phyloP scores from a whole-genome alignment of 2,329 filamentous ascomycete species.

The Hypoxylon sp. region DNA sequence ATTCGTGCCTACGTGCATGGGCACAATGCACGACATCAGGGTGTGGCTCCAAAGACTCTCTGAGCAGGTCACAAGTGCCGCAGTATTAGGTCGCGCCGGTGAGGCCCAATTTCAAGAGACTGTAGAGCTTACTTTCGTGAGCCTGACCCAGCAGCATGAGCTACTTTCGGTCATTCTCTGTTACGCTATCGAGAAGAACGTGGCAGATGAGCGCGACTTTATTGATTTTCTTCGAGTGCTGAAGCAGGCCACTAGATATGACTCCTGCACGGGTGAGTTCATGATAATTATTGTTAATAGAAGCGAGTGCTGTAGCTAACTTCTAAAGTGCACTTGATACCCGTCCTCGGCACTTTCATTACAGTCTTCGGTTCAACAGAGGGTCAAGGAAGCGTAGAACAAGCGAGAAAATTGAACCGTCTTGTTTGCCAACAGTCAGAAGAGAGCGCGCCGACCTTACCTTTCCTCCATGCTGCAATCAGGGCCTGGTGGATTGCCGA shows the following conservation, averaged over 20 bases:
- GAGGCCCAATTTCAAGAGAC: conserved; percentile 77
- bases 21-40: conserved; percentile 82
- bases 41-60: conserved; percentile 80
- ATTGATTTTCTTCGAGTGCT: conserved; percentile 77
- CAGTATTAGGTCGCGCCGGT: conserved; percentile 77
- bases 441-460: conserved; percentile 78
- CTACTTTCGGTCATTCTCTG: conserved; percentile 84
- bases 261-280: conserved; percentile 58
- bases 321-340: conserved; percentile 81
- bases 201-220: conserved; percentile 80
- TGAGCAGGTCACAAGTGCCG: conserved; percentile 82
- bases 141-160: conserved; percentile 91
- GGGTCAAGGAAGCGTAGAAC: conserved; percentile 74
- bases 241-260: conserved; percentile 81
- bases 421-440: conserved; percentile 77
- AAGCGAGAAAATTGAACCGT: conserved; percentile 79
- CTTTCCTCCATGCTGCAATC: conserved; percentile 83
- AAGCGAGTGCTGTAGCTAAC: conserved; percentile 36
- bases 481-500: conserved; percentile 91
- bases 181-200: conserved; percentile 82
- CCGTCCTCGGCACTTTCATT: conserved; percentile 82
- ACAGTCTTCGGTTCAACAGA: conserved; percentile 84
- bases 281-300: neutral
- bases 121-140: conserved; percentile 83
- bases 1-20: conserved; percentile 81